These are phyloP conservation scores for Cystobasidium sp. DNA, from an alignment of 1,284 basidiomycete species.

Conservation along the genomic window DNA sequence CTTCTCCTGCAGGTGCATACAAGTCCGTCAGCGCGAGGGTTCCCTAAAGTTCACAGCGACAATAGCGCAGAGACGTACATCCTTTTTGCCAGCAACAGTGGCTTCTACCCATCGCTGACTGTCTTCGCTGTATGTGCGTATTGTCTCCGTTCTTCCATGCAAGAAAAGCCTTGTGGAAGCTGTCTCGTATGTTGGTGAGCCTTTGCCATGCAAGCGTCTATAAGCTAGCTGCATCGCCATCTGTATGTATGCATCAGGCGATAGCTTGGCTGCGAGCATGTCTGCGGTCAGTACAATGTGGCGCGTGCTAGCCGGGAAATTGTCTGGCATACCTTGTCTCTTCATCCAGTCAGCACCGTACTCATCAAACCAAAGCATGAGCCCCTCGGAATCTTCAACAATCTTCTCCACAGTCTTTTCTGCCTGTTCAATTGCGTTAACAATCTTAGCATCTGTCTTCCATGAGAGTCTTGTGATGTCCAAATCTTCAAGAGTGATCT, in stretches of 20 bases:
- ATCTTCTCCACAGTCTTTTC: conserved; percentile 66
- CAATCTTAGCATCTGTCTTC: conserved; percentile 69
- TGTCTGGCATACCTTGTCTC: conserved; percentile 63
- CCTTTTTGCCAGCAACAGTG: conserved; percentile 66
- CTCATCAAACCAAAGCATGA: conserved; percentile 80
- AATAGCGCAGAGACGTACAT: conserved; percentile 58
- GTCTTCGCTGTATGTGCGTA: conserved; percentile 77
- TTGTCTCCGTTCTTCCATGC: conserved; percentile 90
- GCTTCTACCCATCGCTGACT: conserved; percentile 78
- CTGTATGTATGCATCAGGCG: conserved; percentile 90
- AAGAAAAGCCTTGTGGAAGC: conserved; percentile 88
- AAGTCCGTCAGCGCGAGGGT: conserved; percentile 5
- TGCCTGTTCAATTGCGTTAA: conserved; percentile 67
- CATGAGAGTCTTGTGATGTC: conserved; percentile 67
- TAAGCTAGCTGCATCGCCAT: conserved; percentile 93
- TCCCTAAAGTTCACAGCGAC: conserved; percentile 45
- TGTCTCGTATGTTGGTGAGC: conserved; percentile 94
- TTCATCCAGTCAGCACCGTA: conserved; percentile 94
- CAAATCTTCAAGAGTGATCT: conserved; percentile 17
- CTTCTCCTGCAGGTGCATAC: conserved; percentile 56
- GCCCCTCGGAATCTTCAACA: conserved; percentile 79
- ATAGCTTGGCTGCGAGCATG: conserved; percentile 66
- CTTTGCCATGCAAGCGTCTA: conserved; percentile 75
- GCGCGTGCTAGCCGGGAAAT: background rate
- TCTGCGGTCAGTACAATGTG: background rate